Evolutionary conservation across 1,139 yeast genomes (phyloP), one percentile per base, ranked within the genome.

Genomic region (Yamadazyma atmosphaerica): DNA sequence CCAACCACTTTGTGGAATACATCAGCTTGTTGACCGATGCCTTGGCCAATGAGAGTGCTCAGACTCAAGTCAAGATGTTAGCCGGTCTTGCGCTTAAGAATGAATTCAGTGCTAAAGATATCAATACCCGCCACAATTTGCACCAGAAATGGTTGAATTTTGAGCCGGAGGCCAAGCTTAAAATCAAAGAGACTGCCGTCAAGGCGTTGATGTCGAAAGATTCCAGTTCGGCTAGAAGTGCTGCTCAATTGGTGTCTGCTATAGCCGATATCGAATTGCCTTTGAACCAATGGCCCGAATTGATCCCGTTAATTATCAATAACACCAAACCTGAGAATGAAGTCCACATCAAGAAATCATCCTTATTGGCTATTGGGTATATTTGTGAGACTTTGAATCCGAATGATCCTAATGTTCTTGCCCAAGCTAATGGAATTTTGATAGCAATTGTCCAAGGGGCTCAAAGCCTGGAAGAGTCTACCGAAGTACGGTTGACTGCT

Each of bases 361-460:
- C 96, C 5, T 73, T 90, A 50, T 74, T 88, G 54, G 79, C 98
- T 3, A 86, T 92, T 55, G 98, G 98, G 36, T 92, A 89, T 61
- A 90, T 92, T 48, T 92, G 98, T 66, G 98, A 92, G 65, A 78
- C 86, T 40, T 92, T 95, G 9, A 96, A 90, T 58, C 95, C 96
- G 15, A 75, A 76, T 44, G 86, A 88, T 61, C 81, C 85, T 17
- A 84, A 83, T 33, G 81, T 90, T 44, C 81, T 84, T 15, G 73
- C 87, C 8, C 96, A 90, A 61, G 85, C 96, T 11, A 88, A 88
- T 60, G 96, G 96, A 39, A 88, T 92, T 40, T 74, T 92, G 52
- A 90, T 95, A 46, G 96, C 98, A 23, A 89, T 92, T 55, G 95
- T 90, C 33, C 98, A 92, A 68, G 98, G 98, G 47, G 97, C 96